A percentile compares a stretch with the other conserved stretches of the same genome.
These are phyloP conservation scores for Barnettozyma vustinii DNA, from an alignment of 805 yeast species.

Conservation along the genomic window DNA sequence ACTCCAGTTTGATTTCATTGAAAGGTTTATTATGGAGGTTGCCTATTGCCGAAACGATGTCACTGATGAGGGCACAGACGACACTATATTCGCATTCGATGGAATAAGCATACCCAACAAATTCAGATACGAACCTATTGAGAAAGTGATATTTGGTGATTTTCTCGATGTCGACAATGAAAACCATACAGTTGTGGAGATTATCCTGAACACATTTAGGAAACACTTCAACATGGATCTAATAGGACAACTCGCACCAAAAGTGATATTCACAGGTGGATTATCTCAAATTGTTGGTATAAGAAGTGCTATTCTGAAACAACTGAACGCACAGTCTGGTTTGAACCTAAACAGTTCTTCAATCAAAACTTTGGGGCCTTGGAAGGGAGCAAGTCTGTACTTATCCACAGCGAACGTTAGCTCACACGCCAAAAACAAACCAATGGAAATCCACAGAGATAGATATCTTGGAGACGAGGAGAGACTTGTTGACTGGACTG, in stretches of 20 bases:
- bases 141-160: constrained; percentile 10
- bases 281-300: constrained; percentile 21
- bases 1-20: constrained; percentile 18
- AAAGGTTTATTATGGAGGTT: constrained; percentile 18
- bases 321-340: constrained; percentile 7
- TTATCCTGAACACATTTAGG: constrained; percentile 8
- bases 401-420: constrained; percentile 21
- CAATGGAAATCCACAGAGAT: constrained; percentile 19
- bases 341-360: not conserved
- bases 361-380: constrained; percentile 19
- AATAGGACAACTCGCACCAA: constrained; percentile 8
- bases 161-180: constrained; percentile 15
- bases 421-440: constrained; percentile 6
- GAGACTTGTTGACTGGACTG: constrained; percentile 19
- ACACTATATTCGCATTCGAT: constrained; percentile 9
- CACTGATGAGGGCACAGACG: not conserved
- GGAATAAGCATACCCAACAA: constrained; percentile 10
- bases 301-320: constrained; percentile 13
- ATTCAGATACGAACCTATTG: constrained; percentile 12
- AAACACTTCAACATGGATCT: constrained; percentile 16
- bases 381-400: constrained; percentile 26
- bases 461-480: constrained; percentile 19
- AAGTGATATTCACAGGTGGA: constrained; percentile 24
- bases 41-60: constrained; percentile 8
- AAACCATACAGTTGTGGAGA: constrained; percentile 3